Conservation (phyloP, 805 yeast species). For the Metschnikowia gelsemii region DNA sequence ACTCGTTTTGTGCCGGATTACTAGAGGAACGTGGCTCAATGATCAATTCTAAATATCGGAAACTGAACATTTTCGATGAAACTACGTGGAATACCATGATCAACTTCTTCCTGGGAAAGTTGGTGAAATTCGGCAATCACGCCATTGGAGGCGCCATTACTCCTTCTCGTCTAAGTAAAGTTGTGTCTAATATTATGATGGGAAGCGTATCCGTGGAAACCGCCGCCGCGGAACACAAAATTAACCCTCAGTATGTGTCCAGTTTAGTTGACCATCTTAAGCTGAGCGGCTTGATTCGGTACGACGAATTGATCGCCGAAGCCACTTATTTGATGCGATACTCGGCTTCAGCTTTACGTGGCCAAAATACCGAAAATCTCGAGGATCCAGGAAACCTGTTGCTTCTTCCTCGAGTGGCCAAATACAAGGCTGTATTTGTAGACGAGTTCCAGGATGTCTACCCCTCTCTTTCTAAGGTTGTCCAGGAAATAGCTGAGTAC, state of each 20-base stretch:
- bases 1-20: slow-evolving; percentile 59
- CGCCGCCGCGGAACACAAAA: slow-evolving; percentile 25
- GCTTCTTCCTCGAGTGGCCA: slow-evolving; percentile 19
- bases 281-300: slow-evolving; percentile 35
- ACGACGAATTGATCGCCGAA: slow-evolving; percentile 35
- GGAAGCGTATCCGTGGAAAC: slow-evolving; percentile 23
- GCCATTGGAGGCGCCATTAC: slow-evolving; percentile 26
- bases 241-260: slow-evolving; percentile 29
- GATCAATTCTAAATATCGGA: slow-evolving; percentile 15
- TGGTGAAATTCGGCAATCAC: slow-evolving; percentile 28
- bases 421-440: slow-evolving; percentile 46
- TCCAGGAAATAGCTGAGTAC: slow-evolving; percentile 38
- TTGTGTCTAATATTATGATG: slow-evolving; percentile 25
- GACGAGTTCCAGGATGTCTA: slow-evolving; percentile 78
- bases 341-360: slow-evolving; percentile 2
- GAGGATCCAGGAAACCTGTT: not conserved
- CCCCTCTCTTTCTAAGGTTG: slow-evolving; percentile 46
- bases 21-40: slow-evolving; percentile 37
- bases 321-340: slow-evolving; percentile 30
- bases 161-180: slow-evolving; percentile 24
- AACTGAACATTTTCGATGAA: slow-evolving; percentile 49
- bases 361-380: not conserved
- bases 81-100: slow-evolving; percentile 47
- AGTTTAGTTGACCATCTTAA: slow-evolving; percentile 31
- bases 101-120: slow-evolving; percentile 35